phyloP scores from a whole-genome alignment of 2,329 filamentous ascomycete genomes.

The Trichoderma lentiforme region DNA sequence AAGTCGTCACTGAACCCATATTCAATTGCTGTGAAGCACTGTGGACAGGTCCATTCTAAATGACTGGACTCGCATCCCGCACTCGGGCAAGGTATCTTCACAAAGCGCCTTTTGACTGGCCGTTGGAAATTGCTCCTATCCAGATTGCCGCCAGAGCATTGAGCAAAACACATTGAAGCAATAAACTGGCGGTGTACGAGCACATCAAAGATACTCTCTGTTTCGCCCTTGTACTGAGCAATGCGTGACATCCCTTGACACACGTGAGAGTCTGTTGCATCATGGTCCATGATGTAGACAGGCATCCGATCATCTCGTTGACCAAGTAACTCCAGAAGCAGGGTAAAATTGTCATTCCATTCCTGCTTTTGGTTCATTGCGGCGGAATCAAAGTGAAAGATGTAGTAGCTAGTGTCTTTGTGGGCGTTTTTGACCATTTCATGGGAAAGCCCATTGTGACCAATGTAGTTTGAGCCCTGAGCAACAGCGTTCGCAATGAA shows the following conservation, averaged over 20 bases:
- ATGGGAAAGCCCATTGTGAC: constrained; percentile 18
- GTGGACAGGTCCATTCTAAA: constrained; percentile 19
- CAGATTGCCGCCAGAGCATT: background rate
- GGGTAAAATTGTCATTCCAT: background rate
- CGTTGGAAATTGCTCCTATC: background rate
- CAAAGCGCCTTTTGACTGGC: constrained; percentile 24
- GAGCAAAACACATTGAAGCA: constrained; percentile 6
- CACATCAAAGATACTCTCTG: background rate
- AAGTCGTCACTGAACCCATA: constrained; percentile 19
- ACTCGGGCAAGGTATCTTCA: constrained; percentile 34
- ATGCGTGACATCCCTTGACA: background rate
- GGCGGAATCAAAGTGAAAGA: constrained; percentile 12
- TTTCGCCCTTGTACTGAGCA: background rate
- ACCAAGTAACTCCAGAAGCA: constrained; percentile 11
- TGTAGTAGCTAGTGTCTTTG: background rate
- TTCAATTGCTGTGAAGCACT: constrained; percentile 7
- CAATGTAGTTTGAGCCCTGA: constrained; percentile 20
- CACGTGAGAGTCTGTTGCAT: background rate
- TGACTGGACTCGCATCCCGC: constrained; percentile 21
- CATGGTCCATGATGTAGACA: constrained; percentile 22
- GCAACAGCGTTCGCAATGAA: constrained; percentile 1
- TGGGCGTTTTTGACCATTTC: background rate
- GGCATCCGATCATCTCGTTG: background rate
- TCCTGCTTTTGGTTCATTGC: background rate
- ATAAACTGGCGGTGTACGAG: background rate